phyloP scores from a whole-genome alignment of 345 rosid genomes.

The Ceriops tagal region DNA sequence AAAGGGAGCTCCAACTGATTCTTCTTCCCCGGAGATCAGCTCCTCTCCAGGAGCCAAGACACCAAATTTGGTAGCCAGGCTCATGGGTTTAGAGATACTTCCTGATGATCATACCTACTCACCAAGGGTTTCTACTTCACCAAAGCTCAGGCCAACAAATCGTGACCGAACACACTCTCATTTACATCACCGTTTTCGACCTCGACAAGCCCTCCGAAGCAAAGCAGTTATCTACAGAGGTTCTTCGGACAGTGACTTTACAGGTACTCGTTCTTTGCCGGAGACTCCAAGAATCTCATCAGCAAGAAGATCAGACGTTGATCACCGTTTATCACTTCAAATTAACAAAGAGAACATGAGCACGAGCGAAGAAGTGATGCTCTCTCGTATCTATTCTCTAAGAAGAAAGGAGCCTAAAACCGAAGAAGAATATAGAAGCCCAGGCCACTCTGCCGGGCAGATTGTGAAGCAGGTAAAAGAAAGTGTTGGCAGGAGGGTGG shows the following conservation, averaged over 20 bases:
- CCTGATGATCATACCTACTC: slow-evolving; percentile 49
- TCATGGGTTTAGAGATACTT: slow-evolving; percentile 93
- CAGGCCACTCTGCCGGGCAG: slow-evolving; percentile 63
- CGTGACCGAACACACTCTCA: slow-evolving; percentile 14
- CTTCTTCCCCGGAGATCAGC: slow-evolving; percentile 51
- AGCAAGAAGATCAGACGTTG: slow-evolving; percentile 71
- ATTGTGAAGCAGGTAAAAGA: slow-evolving; percentile 78
- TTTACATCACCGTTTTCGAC: slow-evolving; percentile 16
- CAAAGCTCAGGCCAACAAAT: slow-evolving; percentile 24
- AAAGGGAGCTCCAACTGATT: slow-evolving; percentile 22
- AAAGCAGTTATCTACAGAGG: slow-evolving; percentile 20
- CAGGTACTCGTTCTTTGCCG: slow-evolving; percentile 65
- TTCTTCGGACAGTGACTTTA: slow-evolving; percentile 35
- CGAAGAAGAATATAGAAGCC: slow-evolving; percentile 57
- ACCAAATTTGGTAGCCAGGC: slow-evolving; percentile 80
- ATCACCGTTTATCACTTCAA: slow-evolving; percentile 73
- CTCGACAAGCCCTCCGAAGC: slow-evolving; percentile 29
- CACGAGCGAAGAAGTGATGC: slow-evolving; percentile 26
- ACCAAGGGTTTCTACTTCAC: slow-evolving; percentile 34
- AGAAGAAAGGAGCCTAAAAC: slow-evolving; percentile 46
- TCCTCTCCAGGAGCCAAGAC: slow-evolving; percentile 72
- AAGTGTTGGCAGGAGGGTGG: slow-evolving; percentile 57
- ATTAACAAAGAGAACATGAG: slow-evolving; percentile 60
- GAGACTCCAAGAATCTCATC: slow-evolving; percentile 82
- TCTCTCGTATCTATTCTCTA: slow-evolving; percentile 39